Base-by-base conservation (phyloP, 176 grass and related monocot genomes). In the Hsuehochloa calcarea region DNA sequence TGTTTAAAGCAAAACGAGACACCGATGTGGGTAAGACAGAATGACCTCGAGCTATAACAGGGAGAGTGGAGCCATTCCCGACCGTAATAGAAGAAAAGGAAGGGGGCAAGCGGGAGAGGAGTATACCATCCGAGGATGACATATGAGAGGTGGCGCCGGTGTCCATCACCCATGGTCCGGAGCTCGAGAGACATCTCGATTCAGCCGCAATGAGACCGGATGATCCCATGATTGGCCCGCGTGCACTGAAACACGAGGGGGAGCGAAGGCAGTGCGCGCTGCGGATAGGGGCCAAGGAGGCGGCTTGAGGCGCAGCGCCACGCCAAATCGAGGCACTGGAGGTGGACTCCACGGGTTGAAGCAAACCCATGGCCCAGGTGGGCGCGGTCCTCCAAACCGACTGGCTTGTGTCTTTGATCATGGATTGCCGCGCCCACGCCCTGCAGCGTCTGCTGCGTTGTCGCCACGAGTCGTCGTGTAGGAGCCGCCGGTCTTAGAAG, bases 211-310 rank as follows among this genome's bases (percentile, higher is more conserved):
- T 22, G 19, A 55, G 52, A 0, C 19, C 19, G 6, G 17, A 4
- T 58, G 56, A 3, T 60, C 56, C 26, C 4, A 15, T 0, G 26
- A 0, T 31, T 6, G 62, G 62, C 1, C 25, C 0, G 1, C 1
- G 5, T n/a, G 2, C 26, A 34, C 0, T 0, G 22, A 3, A 0
- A 25, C 0, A 0, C 14, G n/a, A 0, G 10, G 4, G 0, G 44
- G 13, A 3, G 70, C 23, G 3, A 72, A 49, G 0, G 2, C 70
- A 0, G 43, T 72, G 5, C 50, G n/a, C 0, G n/a, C 70, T 72
- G 5, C 1, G 23, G 43, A 11, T 22, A 37, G 0, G 25, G 27
- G 3, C 50, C 72, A 3, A 55, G 17, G 8, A 75, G 3, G 8
- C 9, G 0, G 15, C 8, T 17, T 0, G 5, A 6, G 52, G 17